Evolutionary conservation across 345 rosid species (phyloP).

Genomic region (Salix viminalis): DNA sequence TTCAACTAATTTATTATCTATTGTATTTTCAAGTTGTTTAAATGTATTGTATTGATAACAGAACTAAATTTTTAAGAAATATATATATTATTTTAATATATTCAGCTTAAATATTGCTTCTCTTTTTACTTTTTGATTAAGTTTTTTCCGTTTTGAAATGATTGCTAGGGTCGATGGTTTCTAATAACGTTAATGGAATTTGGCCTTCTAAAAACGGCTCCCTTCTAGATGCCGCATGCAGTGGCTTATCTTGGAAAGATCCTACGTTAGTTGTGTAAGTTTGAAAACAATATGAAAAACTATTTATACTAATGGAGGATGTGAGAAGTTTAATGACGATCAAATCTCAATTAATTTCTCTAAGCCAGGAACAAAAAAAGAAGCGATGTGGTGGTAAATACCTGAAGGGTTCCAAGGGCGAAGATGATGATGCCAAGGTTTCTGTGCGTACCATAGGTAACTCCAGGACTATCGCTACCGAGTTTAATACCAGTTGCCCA

Average conservation of each 20-base stretch:
- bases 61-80: no score
- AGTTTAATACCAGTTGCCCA: conserved; percentile 83
- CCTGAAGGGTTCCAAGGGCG: conserved; percentile 77
- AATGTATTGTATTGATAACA: no score
- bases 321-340: neutral
- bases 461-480: conserved; percentile 48
- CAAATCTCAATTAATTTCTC: neutral
- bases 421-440: conserved; percentile 68
- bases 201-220: neutral
- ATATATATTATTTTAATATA: no score
- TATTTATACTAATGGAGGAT: neutral
- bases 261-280: neutral
- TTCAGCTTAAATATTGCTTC: no score
- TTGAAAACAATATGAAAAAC: neutral
- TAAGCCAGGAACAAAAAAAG: neutral
- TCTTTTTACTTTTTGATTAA: neutral
- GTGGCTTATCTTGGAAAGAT: neutral
- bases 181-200: neutral
- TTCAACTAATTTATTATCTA: no score
- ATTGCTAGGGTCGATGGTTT: neutral
- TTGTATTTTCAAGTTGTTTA: no score
- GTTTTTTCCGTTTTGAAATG: neutral
- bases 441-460: conserved; percentile 46
- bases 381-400: conserved; percentile 2
- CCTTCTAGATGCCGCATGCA: neutral